Evolutionary conservation across 1,284 basidiomycete species (phyloP).

Genomic region (Irpex lacteus): DNA sequence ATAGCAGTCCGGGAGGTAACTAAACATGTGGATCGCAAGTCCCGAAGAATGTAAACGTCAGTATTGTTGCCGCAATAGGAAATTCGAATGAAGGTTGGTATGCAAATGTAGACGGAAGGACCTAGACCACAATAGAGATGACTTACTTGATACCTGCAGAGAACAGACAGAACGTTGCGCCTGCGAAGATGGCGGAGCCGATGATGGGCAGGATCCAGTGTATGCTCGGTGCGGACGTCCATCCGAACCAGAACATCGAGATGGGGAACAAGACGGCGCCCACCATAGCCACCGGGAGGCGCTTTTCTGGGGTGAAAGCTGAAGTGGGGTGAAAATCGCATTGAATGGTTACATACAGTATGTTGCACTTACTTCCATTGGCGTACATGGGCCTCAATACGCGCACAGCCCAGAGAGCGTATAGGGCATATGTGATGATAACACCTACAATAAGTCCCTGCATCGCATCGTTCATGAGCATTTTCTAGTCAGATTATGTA

Average conservation of each 20-base stretch:
- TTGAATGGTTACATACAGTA: no score
- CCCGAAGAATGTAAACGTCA: not conserved
- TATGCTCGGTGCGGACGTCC: constrained; percentile 31
- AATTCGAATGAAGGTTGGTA: constrained; percentile 23
- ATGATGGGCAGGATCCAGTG: constrained; percentile 31
- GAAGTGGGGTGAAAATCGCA: not conserved
- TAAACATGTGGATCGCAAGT: not conserved
- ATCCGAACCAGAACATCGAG: constrained; percentile 34
- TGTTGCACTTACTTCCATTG: no score
- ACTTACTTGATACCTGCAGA: constrained; percentile 19
- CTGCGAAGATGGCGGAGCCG: constrained; percentile 20
- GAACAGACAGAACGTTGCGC: constrained; percentile 30
- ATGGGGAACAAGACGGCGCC: not conserved
- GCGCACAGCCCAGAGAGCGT: no score
- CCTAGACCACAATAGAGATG: no score
- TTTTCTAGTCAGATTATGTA: no score
- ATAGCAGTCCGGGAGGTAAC: constrained; percentile 24
- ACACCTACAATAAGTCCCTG: not conserved
- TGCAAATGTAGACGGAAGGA: not conserved
- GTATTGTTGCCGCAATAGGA: constrained; percentile 17
- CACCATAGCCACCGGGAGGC: not conserved
- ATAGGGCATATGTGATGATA: not conserved
- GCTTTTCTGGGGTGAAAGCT: not conserved
- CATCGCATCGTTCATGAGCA: not conserved
- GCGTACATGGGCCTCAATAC: no score